These are phyloP conservation scores for Halophytophthora polymorphica DNA, from an alignment of 352 stramenopile genomes.

Conservation along the genomic window DNA sequence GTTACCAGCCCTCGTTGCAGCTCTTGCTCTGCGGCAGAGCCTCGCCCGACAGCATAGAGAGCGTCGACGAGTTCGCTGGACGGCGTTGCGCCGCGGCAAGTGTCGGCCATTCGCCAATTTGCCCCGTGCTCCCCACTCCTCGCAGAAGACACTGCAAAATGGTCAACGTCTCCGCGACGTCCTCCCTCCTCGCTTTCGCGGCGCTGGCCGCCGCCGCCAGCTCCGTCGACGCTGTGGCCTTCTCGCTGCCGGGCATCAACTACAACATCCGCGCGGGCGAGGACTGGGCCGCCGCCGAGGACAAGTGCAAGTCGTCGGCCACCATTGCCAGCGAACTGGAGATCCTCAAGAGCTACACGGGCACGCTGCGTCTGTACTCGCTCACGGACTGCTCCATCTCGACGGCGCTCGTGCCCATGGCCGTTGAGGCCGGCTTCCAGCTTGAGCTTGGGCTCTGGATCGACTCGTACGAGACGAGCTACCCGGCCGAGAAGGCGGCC, in stretches of 20 bases:
- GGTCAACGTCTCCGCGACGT: slow-evolving; percentile 12
- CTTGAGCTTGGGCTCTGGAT: slow-evolving; percentile 61
- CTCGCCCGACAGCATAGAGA: too few species aligned
- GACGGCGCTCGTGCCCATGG: slow-evolving; percentile 31
- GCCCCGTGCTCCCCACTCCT: slow-evolving; percentile 1
- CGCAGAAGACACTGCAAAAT: slow-evolving; percentile 5
- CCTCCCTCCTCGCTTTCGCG: slow-evolving; percentile 10
- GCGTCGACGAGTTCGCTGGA: too few species aligned
- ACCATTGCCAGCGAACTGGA: slow-evolving; percentile 18
- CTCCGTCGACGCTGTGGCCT: slow-evolving; percentile 12
- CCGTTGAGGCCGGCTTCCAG: slow-evolving; percentile 40
- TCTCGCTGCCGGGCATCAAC: slow-evolving; percentile 44
- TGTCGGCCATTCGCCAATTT: slow-evolving; percentile 6
- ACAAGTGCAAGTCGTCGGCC: slow-evolving; percentile 31
- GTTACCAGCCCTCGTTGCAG: too few species aligned
- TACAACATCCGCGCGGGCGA: slow-evolving; percentile 41
- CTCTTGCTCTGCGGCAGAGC: too few species aligned
- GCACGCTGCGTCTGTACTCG: slow-evolving; percentile 46
- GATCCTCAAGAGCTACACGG: slow-evolving; percentile 20
- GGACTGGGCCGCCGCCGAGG: slow-evolving; percentile 25
- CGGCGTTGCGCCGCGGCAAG: too few species aligned
- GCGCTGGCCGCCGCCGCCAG: slow-evolving; percentile 11
- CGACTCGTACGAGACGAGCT: slow-evolving; percentile 32
- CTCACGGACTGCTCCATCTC: slow-evolving; percentile 52
- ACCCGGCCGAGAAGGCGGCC: slow-evolving; percentile 33